Evolutionary conservation across 108 stramenopile species (phyloP).

Genomic region (Pelagomonas calceolata): DNA sequence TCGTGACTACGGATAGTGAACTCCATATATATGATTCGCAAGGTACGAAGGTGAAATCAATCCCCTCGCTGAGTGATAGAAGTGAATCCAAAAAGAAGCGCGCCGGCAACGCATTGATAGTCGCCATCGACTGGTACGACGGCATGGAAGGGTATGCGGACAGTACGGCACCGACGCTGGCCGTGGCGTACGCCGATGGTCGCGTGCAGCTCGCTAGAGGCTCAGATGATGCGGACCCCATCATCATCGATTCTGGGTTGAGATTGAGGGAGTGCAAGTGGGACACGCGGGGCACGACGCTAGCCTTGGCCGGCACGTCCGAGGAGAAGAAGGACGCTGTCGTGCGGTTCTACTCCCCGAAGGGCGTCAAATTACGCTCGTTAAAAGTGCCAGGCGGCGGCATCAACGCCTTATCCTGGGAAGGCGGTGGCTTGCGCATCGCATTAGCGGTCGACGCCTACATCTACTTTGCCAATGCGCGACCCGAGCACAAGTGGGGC

Average conservation of each 20-base stretch:
- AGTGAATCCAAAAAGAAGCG: background rate
- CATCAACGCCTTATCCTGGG: slow-evolving; percentile 40
- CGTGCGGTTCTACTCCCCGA: slow-evolving; percentile 26
- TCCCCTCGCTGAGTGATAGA: slow-evolving; percentile 6
- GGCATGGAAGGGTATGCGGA: slow-evolving; percentile 38
- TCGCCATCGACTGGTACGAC: slow-evolving; percentile 30
- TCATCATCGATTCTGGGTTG: slow-evolving; percentile 36
- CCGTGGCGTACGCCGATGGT: slow-evolving; percentile 44
- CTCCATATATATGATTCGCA: slow-evolving; percentile 37
- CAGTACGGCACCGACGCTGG: slow-evolving; percentile 30
- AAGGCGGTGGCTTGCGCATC: slow-evolving; percentile 45
- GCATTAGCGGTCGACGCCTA: slow-evolving; percentile 48
- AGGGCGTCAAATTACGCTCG: slow-evolving; percentile 17
- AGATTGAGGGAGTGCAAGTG: slow-evolving; percentile 27
- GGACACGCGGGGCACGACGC: slow-evolving; percentile 36
- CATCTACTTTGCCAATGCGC: slow-evolving; percentile 55
- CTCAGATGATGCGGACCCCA: slow-evolving; percentile 11
- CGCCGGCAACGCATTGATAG: slow-evolving; percentile 11
- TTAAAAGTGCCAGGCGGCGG: slow-evolving; percentile 29
- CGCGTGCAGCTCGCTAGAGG: slow-evolving; percentile 23
- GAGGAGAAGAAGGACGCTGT: background rate
- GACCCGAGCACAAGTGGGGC: slow-evolving; percentile 42
- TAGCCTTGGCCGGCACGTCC: slow-evolving; percentile 31
- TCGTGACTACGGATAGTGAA: slow-evolving; percentile 27
- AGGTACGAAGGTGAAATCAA: slow-evolving; percentile 26